These are phyloP conservation scores for Ceratobasidium sp. DNA, from an alignment of 1,284 basidiomycete species.

Conservation along the genomic window DNA sequence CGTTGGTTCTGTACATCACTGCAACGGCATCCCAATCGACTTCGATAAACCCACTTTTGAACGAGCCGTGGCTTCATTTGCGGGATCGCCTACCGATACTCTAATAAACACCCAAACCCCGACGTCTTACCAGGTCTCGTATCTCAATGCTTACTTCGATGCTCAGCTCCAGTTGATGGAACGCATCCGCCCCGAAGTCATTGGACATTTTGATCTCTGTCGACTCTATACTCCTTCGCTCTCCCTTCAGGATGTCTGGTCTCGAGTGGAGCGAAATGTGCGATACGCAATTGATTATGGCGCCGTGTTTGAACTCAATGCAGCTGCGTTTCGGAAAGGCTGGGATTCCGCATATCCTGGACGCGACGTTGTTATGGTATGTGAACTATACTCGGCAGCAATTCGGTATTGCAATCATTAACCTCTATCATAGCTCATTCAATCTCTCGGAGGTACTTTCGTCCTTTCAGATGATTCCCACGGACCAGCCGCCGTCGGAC, in stretches of 20 bases:
- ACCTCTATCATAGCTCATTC: conserved; percentile 68
- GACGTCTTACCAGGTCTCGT: conserved; percentile 54
- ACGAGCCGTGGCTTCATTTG: conserved; percentile 58
- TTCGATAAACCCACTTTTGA: conserved; percentile 83
- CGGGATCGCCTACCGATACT: conserved; percentile 43
- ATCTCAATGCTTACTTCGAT: conserved; percentile 83
- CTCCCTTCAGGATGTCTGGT: conserved; percentile 65
- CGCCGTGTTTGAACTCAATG: conserved; percentile 93
- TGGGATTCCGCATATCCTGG: conserved; percentile 90
- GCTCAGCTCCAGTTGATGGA: conserved; percentile 77
- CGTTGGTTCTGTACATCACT: conserved; percentile 95
- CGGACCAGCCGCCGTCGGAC: conserved; percentile 85
- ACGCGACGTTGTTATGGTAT: conserved; percentile 76
- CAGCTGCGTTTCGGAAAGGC: conserved; percentile 91
- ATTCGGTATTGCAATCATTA: conserved; percentile 1
- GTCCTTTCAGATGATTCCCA: conserved; percentile 97
- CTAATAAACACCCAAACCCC: conserved; percentile 46
- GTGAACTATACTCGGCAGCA: conserved; percentile 49
- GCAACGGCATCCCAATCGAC: conserved; percentile 89
- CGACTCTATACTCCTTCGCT: conserved; percentile 78
- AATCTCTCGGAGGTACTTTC: conserved; percentile 73
- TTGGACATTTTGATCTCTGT: conserved; percentile 94
- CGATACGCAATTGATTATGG: conserved; percentile 81
- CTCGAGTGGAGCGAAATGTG: conserved; percentile 81
- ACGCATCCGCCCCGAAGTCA: conserved; percentile 83